Base-by-base conservation (phyloP, 1,284 basidiomycete genomes). In the Apiotrichum siamense region DNA sequence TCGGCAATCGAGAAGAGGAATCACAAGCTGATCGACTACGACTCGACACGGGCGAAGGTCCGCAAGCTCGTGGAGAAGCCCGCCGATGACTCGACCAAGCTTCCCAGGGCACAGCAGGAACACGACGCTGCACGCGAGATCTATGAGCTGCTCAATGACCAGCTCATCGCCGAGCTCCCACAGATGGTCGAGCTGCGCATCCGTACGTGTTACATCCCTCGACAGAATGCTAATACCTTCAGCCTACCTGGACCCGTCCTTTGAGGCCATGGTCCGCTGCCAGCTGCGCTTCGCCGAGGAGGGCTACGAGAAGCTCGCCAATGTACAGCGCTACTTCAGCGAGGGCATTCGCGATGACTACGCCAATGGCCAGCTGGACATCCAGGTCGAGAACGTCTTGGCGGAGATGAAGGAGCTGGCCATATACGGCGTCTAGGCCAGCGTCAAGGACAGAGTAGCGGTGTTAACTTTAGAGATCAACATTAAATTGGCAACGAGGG, bases 261-360 rank as follows among this genome's bases (percentile, higher is more conserved):
- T 99, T 70, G 96, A 99, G 74, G 89, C 94, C 29, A 97, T 98
- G 94, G 89, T 97, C 63, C 82, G 96, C 37, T 89, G 96, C 81
- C 94, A 99, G 72, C 83, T 88, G 67, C 91, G 92, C 65, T 97
- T 97, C 66, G 91, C 93, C 1, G 88, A 97, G 70, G 93, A 97
- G 64, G 96, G 90, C 0, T 99, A 99, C 71, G 93, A 98, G 77
- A 97, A 96, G 76, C 80, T 98, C 49, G 88, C 92, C 39, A 86
- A 90, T 40, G 96, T 98, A 4, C 96, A 99, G 73, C 78, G 92
- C 58, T 98, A 93, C 75, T 96, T 97, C 66, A 79, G 82, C 3
- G 91, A 96, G 41, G 84, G 78, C 56, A 89, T 96, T 35, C 81
- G 93, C 57, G 92, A 97, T 63, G 92, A 98, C 64, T 99, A 99